A percentile compares a stretch with the other conserved stretches of the same genome.
Conservation (phyloP, 2,329 filamentous ascomycete species). For the Talaromyces sp. region DNA sequence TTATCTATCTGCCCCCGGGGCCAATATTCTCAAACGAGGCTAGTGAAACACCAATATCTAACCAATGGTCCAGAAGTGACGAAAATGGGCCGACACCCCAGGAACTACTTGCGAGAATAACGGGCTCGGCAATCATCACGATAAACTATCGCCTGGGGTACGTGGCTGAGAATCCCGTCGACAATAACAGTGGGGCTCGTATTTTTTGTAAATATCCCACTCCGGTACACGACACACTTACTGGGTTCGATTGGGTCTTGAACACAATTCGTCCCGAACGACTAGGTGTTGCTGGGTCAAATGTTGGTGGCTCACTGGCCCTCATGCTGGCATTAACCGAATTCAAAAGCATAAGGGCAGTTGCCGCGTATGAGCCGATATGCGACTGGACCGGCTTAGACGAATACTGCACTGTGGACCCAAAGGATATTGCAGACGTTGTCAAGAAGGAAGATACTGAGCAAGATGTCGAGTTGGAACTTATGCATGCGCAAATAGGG, state of each 20-base stretch:
- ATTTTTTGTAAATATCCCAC: constrained; percentile 27
- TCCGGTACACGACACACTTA: constrained; percentile 34
- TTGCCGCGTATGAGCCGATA: constrained; percentile 30
- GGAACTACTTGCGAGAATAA: constrained; percentile 24
- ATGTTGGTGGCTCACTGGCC: constrained; percentile 37
- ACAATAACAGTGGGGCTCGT: not conserved
- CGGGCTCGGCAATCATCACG: constrained; percentile 32
- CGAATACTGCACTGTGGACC: constrained; percentile 28
- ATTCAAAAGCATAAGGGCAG: constrained; percentile 24
- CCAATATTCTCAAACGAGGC: constrained; percentile 2
- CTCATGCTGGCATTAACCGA: constrained; percentile 40
- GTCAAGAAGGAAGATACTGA: not conserved
- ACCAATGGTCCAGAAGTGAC: not conserved
- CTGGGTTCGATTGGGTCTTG: constrained; percentile 34
- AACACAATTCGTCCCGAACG: constrained; percentile 23
- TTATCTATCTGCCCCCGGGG: constrained; percentile 11
- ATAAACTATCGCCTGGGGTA: constrained; percentile 36
- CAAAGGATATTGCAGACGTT: not conserved
- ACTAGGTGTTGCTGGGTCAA: constrained; percentile 27
- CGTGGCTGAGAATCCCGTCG: not conserved
- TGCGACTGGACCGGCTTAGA: constrained; percentile 38
- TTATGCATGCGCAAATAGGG: constrained; percentile 2
- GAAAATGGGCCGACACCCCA: constrained; percentile 13
- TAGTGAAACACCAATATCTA: not conserved
- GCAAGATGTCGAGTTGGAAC: not conserved